Conservation (phyloP, 352 stramenopile species). For the Phytophthora capsici region DNA sequence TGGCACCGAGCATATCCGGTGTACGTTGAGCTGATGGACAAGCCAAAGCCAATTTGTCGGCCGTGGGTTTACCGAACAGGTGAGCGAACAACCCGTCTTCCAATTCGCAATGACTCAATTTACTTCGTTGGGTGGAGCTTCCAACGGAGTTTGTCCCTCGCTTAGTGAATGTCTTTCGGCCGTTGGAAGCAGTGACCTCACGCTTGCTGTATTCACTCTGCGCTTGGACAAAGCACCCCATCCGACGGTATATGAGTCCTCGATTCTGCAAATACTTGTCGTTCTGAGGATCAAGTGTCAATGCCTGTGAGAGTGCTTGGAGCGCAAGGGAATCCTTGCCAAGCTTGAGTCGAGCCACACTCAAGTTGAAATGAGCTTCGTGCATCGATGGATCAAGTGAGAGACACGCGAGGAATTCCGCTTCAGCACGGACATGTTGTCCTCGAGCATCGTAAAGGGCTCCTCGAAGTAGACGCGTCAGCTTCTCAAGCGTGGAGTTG, state of each 20-base stretch:
- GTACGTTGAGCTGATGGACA: conserved; percentile 49
- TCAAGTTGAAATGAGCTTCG: conserved; percentile 71
- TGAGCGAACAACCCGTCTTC: conserved; percentile 71
- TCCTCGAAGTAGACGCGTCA: conserved; percentile 62
- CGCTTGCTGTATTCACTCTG: conserved; percentile 63
- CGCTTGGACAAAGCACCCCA: conserved; percentile 50
- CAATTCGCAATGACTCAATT: conserved; percentile 43
- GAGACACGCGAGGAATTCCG: conserved; percentile 51
- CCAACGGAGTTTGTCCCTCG: conserved; percentile 3
- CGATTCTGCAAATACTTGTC: conserved; percentile 60
- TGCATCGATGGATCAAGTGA: conserved; percentile 59
- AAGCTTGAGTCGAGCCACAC: conserved; percentile 55
- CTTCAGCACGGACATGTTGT: conserved; percentile 50
- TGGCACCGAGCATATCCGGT: conserved; percentile 45
- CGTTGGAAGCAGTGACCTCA: conserved; percentile 19
- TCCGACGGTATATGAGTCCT: conserved; percentile 62
- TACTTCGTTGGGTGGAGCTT: conserved; percentile 4
- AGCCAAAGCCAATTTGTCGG: conserved; percentile 69
- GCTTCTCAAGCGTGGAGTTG: conserved; percentile 63
- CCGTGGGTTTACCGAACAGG: conserved; percentile 69
- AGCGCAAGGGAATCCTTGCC: conserved; percentile 51
- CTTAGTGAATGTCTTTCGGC: conserved; percentile 36
- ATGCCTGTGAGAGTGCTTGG: conserved; percentile 43
- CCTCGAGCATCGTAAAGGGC: conserved; percentile 63
- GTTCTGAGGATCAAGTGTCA: conserved; percentile 48